Percentiles rank a stretch among this genome's conserved stretches.
Conservation (phyloP, 2,329 filamentous ascomycete genomes). For the Colletotrichum filicis region DNA sequence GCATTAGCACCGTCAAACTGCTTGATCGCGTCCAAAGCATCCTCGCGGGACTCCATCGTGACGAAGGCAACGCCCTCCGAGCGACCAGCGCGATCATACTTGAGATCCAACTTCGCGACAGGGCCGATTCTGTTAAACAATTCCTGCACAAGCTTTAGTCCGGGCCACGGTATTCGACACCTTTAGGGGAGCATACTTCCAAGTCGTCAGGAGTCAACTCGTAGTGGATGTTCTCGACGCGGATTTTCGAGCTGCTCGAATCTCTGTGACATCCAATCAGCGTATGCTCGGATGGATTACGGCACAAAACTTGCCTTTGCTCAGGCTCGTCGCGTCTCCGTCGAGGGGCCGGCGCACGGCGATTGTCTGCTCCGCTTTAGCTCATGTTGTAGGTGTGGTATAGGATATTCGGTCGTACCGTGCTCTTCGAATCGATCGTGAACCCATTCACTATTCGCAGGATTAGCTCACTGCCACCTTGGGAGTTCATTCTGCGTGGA, state of each 20-base stretch:
- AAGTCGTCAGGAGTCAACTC: conserved; percentile 88
- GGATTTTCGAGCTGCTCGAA: conserved; percentile 74
- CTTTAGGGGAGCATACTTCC: conserved; percentile 63
- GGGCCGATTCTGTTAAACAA: conserved; percentile 84
- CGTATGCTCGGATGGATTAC: conserved; percentile 34
- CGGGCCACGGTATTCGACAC: too few relatives aligned
- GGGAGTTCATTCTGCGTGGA: conserved; percentile 26
- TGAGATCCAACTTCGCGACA: conserved; percentile 74
- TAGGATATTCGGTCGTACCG: conserved; percentile 52
- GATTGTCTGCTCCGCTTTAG: conserved; percentile 46
- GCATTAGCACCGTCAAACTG: conserved; percentile 93
- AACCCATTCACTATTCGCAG: conserved; percentile 81
- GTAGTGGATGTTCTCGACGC: conserved; percentile 92
- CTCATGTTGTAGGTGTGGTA: not conserved
- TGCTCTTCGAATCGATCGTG: conserved; percentile 89
- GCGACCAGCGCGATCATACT: conserved; percentile 89
- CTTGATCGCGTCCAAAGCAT: conserved; percentile 79
- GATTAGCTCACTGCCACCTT: conserved; percentile 38
- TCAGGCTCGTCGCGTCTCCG: conserved; percentile 57
- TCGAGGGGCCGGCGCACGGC: conserved; percentile 53
- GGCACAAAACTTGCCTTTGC: conserved; percentile 42
- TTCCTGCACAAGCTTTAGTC: conserved; percentile 64
- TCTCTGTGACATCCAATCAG: conserved; percentile 52
- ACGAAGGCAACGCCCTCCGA: conserved; percentile 88
- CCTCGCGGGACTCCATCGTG: conserved; percentile 76